Conservation (phyloP, 1,284 basidiomycete species). For the Austroboletus rostrupii region DNA sequence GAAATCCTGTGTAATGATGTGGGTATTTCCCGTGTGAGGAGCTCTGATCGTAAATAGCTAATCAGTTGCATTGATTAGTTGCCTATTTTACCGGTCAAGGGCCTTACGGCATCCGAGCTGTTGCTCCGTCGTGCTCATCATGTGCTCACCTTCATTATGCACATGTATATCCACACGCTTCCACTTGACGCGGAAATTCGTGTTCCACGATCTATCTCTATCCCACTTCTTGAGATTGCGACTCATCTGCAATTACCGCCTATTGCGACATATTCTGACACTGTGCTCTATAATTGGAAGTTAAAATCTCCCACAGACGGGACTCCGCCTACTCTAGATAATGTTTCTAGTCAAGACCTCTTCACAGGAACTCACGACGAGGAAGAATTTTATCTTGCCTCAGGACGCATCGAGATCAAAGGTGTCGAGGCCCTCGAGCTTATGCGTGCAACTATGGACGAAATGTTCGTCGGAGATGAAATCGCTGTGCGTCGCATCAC, state of each 20-base stretch:
- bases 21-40: constrained; percentile 18
- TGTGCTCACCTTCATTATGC: constrained; percentile 81
- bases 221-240: constrained; percentile 80
- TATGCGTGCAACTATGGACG: constrained; percentile 89
- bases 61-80: constrained; percentile 30
- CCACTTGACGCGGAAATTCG: constrained; percentile 49
- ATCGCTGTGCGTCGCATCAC: constrained; percentile 75
- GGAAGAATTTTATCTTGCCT: constrained; percentile 85
- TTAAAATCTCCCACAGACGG: constrained; percentile 31
- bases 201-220: constrained; percentile 70
- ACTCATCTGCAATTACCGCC: constrained; percentile 81
- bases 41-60: not conserved
- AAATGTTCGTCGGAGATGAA: constrained; percentile 84
- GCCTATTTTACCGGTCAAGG: constrained; percentile 24
- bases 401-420: constrained; percentile 85
- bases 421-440: constrained; percentile 82
- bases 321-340: constrained; percentile 39
- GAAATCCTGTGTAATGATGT: constrained; percentile 53
- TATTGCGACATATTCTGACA: constrained; percentile 89
- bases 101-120: constrained; percentile 55
- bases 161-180: constrained; percentile 85
- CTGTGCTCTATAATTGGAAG: constrained; percentile 90
- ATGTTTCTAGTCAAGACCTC: constrained; percentile 59
- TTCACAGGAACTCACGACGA: constrained; percentile 86
- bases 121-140: constrained; percentile 79